Evolutionary conservation across 73 alveolate genomes (phyloP).

Genomic region (Urostyla sp.): DNA sequence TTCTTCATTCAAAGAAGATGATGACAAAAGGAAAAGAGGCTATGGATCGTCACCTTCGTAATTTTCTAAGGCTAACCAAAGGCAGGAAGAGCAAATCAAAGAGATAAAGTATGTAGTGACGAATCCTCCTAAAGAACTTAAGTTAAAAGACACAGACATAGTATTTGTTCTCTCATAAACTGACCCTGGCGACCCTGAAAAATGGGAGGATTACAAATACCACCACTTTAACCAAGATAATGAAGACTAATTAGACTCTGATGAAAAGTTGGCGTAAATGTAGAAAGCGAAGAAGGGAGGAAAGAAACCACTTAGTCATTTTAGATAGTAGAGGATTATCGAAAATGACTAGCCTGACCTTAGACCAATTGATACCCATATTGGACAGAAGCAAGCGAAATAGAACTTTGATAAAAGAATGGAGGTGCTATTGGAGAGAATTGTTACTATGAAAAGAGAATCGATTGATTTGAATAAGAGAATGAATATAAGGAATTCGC

Average conservation of each 20-base stretch:
- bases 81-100: conserved; percentile 13
- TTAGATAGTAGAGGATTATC: too few species aligned
- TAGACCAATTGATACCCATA: not conserved
- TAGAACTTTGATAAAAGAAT: conserved; percentile 23
- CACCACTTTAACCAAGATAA: not conserved
- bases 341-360: too few species aligned
- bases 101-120: conserved; percentile 91
- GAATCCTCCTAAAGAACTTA: conserved; percentile 86
- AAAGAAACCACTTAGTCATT: too few species aligned
- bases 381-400: conserved; percentile 58
- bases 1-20: conserved; percentile 9
- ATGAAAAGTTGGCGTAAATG: too few species aligned
- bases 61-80: not conserved
- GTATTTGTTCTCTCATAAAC: conserved; percentile 87
- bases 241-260: not conserved
- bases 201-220: conserved; percentile 5
- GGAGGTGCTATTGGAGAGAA: conserved; percentile 17
- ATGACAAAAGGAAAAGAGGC: conserved; percentile 8
- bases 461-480: conserved; percentile 34
- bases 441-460: conserved; percentile 29
- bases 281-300: too few species aligned
- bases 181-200: conserved; percentile 68
- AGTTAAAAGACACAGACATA: conserved; percentile 81
- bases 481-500: conserved; percentile 57
- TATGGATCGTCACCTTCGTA: conserved; percentile 1